Evolutionary conservation across 805 yeast genomes (phyloP), one percentile per base, ranked within the genome.

Genomic region (Cyberlindnera misumaiensis): DNA sequence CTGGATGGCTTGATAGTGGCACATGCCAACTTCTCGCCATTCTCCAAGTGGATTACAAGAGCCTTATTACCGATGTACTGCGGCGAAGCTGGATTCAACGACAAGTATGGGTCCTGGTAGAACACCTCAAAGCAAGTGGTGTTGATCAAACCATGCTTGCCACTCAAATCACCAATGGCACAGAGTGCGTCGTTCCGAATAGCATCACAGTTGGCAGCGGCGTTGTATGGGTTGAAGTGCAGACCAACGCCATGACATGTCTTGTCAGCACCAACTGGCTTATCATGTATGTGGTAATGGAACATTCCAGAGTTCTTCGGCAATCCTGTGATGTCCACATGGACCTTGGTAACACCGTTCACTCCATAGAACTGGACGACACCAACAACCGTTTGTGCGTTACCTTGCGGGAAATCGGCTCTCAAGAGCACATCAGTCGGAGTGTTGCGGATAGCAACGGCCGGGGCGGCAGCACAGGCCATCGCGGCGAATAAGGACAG

Each of bases 131-230:
- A 79, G 55, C 86, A 80, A 11, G 85, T 80, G 15, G 84, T 70
- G 53, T 80, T 71, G 52, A 83, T 77, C 62, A 63, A 71, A 11
- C 90, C 90, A 59, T 82, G 88, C 56, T 81, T 82, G 32, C 90
- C 90, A 27, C 84, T 73, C 49, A 82, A 72, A 53, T 82, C 89
- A 41, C 90, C 90, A 30, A 81, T 74, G 58, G 78, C 78, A 56
- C 87, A 82, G 27, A 56, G 63, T 7, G 78, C 57, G 57, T 81
- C 81, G 48, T 70, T 65, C 13, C 63, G 64, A 40, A 65, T 64
- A 20, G 57, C 47, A 38, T 71, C 79, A 58, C 86, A 80, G 35
- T 65, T 67, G 15, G 66, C 58, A 9, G 72, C 59, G 6, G 85
- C 80, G 39, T 63, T 54, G 53, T 70, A 80, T 4, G 89, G 89